Percentiles rank a stretch among this genome's conserved stretches.
phyloP scores from a whole-genome alignment of 257 asterid species.

The Solanum corneliomulleri region DNA sequence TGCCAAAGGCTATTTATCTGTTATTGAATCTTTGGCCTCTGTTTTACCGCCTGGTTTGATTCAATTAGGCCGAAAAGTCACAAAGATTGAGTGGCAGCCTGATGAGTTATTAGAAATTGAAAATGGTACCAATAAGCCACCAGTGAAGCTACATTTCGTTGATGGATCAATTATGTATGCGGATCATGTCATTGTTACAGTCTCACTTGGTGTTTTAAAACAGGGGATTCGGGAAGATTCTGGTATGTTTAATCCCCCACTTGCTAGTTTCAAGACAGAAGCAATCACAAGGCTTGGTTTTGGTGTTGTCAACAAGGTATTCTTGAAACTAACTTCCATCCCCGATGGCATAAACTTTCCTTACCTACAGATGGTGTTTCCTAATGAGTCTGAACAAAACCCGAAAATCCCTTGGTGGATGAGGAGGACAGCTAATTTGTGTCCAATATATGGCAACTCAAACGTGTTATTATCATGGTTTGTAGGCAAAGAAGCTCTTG shows the following conservation, averaged over 20 bases:
- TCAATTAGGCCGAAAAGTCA: constrained; percentile 47
- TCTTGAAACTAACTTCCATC: constrained; percentile 29
- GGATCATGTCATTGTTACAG: constrained; percentile 76
- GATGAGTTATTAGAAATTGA: neutral
- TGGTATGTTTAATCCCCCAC: constrained; percentile 43
- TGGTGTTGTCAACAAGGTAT: constrained; percentile 79
- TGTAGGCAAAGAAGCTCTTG: constrained; percentile 71
- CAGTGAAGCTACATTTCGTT: constrained; percentile 57
- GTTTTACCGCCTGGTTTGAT: constrained; percentile 49
- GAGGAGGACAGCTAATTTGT: constrained; percentile 43
- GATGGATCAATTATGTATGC: constrained; percentile 55
- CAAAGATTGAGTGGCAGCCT: constrained; percentile 48
- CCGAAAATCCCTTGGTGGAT: constrained; percentile 46
- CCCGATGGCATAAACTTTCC: constrained; percentile 25
- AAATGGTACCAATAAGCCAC: constrained; percentile 9
- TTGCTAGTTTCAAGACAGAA: constrained; percentile 38
- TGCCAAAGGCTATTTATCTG: constrained; percentile 55
- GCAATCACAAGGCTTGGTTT: constrained; percentile 75
- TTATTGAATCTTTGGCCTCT: constrained; percentile 49
- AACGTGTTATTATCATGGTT: constrained; percentile 61
- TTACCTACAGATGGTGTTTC: constrained; percentile 59
- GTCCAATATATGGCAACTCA: constrained; percentile 57
- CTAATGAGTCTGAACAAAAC: constrained; percentile 24
- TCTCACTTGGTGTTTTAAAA: constrained; percentile 74
- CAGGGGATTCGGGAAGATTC: constrained; percentile 31